phyloP scores from a whole-genome alignment of 176 grass and related monocot species.

The Zoysia japonica region DNA sequence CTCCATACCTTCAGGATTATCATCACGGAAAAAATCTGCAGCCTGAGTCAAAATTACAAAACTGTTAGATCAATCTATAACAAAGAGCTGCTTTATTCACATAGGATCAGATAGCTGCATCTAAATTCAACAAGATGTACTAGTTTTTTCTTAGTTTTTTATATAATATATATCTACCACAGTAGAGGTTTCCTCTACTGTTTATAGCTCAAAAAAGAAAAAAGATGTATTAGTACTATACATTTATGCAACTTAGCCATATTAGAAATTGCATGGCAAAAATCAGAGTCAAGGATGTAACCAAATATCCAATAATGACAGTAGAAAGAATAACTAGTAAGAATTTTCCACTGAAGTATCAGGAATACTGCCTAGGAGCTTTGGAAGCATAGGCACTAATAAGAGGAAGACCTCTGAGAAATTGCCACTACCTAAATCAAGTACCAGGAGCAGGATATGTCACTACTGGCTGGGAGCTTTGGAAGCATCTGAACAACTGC shows the following conservation, averaged over 20 bases:
- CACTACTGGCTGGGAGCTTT: too few relatives aligned
- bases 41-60: conserved; percentile 54
- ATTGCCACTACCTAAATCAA: too few relatives aligned
- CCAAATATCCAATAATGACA: conserved; percentile 32
- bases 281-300: conserved; percentile 35
- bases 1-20: conserved; percentile 93
- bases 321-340: not conserved
- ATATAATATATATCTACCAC: too few relatives aligned
- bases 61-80: conserved; percentile 29
- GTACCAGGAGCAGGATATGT: too few relatives aligned
- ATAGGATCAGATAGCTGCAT: conserved; percentile 26
- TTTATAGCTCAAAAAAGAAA: too few relatives aligned
- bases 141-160: not conserved
- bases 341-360: not conserved
- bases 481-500: too few relatives aligned
- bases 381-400: too few relatives aligned
- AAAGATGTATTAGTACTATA: conserved; percentile 18
- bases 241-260: conserved; percentile 10
- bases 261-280: conserved; percentile 13
- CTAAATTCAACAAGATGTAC: conserved; percentile 12
- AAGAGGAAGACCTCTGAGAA: too few relatives aligned
- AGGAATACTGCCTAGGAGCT: not conserved
- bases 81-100: not conserved
- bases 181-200: too few relatives aligned
- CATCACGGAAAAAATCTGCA: conserved; percentile 94